Percentiles rank a stretch among this genome's conserved stretches.
These are phyloP conservation scores for Pseudozyma hubeiensis DNA, from an alignment of 1,284 basidiomycete genomes.

Conservation along the genomic window DNA sequence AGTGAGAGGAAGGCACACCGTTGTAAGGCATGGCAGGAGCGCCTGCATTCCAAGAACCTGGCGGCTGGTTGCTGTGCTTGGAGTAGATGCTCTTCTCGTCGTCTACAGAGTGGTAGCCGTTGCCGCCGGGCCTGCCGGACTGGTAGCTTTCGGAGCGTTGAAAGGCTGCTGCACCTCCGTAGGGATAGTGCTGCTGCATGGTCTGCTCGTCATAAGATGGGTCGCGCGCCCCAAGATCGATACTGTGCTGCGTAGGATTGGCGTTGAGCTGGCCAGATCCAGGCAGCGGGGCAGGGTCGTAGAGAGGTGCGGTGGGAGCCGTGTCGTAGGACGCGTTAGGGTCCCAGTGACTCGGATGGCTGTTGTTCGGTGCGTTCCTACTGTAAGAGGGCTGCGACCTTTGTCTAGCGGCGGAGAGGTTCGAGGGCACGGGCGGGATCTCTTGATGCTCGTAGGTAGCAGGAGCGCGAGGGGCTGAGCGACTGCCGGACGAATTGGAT, in stretches of 20 bases:
- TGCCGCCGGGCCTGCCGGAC: constrained; percentile 10
- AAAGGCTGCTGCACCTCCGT: constrained; percentile 31
- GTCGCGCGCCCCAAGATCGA: constrained; percentile 31
- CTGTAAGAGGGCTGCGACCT: constrained; percentile 17
- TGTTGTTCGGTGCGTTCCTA: constrained; percentile 6
- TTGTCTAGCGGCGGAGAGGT: constrained; percentile 27
- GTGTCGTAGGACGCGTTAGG: constrained; percentile 42
- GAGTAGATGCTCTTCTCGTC: constrained; percentile 52
- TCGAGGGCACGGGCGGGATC: constrained; percentile 36
- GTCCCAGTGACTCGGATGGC: constrained; percentile 37
- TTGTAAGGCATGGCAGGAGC: constrained; percentile 16
- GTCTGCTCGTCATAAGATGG: constrained; percentile 17
- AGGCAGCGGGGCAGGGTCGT: constrained; percentile 28
- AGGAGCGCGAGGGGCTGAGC: constrained; percentile 16
- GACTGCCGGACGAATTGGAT: constrained; percentile 30
- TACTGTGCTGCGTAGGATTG: constrained; percentile 28
- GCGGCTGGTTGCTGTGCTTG: constrained; percentile 30
- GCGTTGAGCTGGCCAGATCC: constrained; percentile 16
- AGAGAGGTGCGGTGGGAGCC: constrained; percentile 23
- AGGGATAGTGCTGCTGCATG: constrained; percentile 34
- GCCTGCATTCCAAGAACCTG: constrained; percentile 20
- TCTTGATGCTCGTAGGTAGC: constrained; percentile 18
- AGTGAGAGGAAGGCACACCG: constrained; percentile 30
- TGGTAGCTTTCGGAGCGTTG: constrained; percentile 37
- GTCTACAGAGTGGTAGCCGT: constrained; percentile 25